Percentiles rank a stretch among this genome's conserved stretches.
These are phyloP conservation scores for Inonotus hispidus DNA, from an alignment of 1,284 basidiomycete genomes.

Conservation along the genomic window DNA sequence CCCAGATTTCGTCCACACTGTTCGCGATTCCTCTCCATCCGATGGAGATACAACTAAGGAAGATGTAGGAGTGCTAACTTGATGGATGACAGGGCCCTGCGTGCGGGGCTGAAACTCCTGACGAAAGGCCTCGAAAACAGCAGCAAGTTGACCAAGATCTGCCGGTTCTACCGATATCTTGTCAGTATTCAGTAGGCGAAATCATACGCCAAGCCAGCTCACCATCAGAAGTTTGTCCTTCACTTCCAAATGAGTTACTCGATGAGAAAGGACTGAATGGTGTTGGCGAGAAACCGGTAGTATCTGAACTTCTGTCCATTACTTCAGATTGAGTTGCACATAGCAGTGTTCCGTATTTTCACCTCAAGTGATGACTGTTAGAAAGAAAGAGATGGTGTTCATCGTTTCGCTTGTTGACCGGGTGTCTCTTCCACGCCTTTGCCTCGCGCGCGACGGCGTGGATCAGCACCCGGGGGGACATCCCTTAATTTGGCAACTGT, in stretches of 20 bases:
- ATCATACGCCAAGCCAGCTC: slow-evolving; percentile 21
- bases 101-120: slow-evolving; percentile 41
- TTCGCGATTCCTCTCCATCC: slow-evolving; percentile 13
- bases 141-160: slow-evolving; percentile 68
- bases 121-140: slow-evolving; percentile 63
- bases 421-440: slow-evolving; percentile 1
- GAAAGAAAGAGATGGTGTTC: not conserved
- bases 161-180: slow-evolving; percentile 49
- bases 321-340: not conserved
- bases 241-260: slow-evolving; percentile 35
- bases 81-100: slow-evolving; percentile 14
- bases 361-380: not conserved
- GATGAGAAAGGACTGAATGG: slow-evolving; percentile 50
- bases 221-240: slow-evolving; percentile 63
- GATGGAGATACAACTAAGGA: slow-evolving; percentile 16
- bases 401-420: not conserved
- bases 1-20: slow-evolving; percentile 8
- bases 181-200: not conserved
- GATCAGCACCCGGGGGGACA: not conserved
- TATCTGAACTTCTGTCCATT: slow-evolving; percentile 28
- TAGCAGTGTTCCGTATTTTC: not conserved
- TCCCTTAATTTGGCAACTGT: not conserved
- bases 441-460: not conserved
- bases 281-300: slow-evolving; percentile 35
- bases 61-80: slow-evolving; percentile 22